Conservation (phyloP, 352 stramenopile species). For the Globisporangium radiosum region DNA sequence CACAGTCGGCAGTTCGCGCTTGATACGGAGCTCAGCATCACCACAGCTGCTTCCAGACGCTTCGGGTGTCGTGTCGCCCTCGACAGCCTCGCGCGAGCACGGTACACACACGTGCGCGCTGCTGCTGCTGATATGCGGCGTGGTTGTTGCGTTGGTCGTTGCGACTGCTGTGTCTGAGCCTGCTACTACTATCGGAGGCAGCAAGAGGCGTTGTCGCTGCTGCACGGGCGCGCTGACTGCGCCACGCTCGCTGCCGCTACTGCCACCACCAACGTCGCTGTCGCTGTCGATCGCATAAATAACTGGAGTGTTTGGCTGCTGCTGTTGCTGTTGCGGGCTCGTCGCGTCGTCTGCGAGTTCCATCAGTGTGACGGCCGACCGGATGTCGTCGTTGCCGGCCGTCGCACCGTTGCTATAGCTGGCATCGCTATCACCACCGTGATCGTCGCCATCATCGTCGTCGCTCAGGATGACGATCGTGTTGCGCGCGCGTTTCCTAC, state of each 20-base stretch:
- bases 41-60: slow-evolving; percentile 7
- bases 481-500: slow-evolving; percentile 5
- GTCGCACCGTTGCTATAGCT: slow-evolving; percentile 6
- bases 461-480: slow-evolving; percentile 2
- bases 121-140: background rate
- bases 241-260: background rate
- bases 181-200: background rate
- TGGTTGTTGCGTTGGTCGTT: background rate
- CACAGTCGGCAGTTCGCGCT: slow-evolving; percentile 4
- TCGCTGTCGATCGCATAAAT: slow-evolving; percentile 34
- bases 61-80: slow-evolving; percentile 13
- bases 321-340: background rate
- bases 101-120: background rate
- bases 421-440: background rate
- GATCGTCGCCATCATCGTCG: background rate
- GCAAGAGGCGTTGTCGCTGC: too few species aligned
- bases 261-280: slow-evolving; percentile 7
- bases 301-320: slow-evolving; percentile 3
- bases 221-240: background rate
- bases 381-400: slow-evolving; percentile 3
- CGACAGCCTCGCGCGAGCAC: background rate
- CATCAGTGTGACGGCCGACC: background rate
- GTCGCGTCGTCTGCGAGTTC: slow-evolving; percentile 1
- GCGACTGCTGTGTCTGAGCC: background rate
- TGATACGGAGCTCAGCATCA: slow-evolving; percentile 6